Evolutionary conservation across 345 rosid genomes (phyloP).

Genomic region (Gossypium anomalum): DNA sequence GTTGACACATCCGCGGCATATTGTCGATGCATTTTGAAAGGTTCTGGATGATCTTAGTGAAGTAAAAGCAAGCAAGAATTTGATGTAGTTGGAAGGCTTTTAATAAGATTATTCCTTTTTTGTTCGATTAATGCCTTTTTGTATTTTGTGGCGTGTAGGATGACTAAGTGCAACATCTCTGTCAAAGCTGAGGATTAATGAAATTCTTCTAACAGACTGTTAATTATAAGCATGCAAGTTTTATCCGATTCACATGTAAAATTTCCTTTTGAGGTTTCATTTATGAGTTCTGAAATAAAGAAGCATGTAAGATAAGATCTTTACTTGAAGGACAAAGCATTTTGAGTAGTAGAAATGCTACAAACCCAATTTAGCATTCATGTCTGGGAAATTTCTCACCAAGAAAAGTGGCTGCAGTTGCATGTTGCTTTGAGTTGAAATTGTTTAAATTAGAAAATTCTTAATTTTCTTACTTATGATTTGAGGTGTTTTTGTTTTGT

Average conservation of each 20-base stretch:
- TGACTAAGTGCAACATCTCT: slow-evolving; percentile 68
- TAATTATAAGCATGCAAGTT: slow-evolving; percentile 22
- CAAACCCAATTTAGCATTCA: neutral
- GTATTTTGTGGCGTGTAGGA: slow-evolving; percentile 43
- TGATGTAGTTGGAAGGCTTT: neutral
- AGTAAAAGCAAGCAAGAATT: neutral
- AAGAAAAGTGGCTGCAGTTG: neutral
- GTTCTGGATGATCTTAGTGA: neutral
- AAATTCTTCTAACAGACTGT: slow-evolving; percentile 84
- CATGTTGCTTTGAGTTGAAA: neutral
- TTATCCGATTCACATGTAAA: neutral
- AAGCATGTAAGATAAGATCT: neutral
- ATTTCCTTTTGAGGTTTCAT: neutral
- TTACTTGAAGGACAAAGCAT: neutral
- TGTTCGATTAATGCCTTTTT: neutral
- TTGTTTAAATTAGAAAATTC: neutral
- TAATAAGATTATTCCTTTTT: neutral
- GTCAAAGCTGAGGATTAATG: slow-evolving; percentile 59
- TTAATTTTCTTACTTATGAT: neutral
- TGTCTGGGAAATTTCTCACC: neutral
- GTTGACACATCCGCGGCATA: neutral
- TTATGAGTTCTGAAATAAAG: neutral
- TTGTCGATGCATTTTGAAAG: neutral
- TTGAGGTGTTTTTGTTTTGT: neutral
- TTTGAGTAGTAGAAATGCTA: neutral